Evolutionary conservation across 2,329 filamentous ascomycete genomes (phyloP).

Genomic region (Elsinoe batatas): DNA sequence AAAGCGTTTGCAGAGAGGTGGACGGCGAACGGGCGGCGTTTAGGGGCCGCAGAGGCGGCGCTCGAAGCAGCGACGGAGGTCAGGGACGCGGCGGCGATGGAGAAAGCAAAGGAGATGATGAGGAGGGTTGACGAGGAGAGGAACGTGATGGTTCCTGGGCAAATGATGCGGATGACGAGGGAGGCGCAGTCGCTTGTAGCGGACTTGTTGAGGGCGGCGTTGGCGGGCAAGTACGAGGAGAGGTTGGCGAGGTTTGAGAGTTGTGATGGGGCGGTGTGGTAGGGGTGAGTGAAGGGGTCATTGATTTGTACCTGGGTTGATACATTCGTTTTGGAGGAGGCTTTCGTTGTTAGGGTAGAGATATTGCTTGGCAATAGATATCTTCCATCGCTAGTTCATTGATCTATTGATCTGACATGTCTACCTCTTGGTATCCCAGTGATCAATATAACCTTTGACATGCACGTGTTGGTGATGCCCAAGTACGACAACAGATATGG

Average conservation of each 20-base stretch:
- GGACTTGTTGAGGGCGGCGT: background rate
- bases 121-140: background rate
- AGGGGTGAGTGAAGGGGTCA: background rate
- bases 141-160: too few relatives aligned
- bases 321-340: too few relatives aligned
- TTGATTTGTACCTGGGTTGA: background rate
- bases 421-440: too few relatives aligned
- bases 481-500: too few relatives aligned
- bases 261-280: background rate
- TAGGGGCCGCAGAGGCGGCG: background rate
- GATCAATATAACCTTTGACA: too few relatives aligned
- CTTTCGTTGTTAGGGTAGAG: too few relatives aligned
- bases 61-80: background rate
- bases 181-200: background rate
- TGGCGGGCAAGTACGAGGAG: background rate
- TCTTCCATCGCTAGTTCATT: too few relatives aligned
- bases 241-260: background rate
- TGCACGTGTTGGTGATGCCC: too few relatives aligned
- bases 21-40: background rate
- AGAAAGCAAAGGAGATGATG: background rate
- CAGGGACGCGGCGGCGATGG: background rate
- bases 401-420: too few relatives aligned
- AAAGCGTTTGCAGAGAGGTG: background rate
- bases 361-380: too few relatives aligned
- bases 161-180: too few relatives aligned